These are phyloP conservation scores for Juncus inflexus DNA, from an alignment of 176 grass and related monocot genomes.

Conservation along the genomic window DNA sequence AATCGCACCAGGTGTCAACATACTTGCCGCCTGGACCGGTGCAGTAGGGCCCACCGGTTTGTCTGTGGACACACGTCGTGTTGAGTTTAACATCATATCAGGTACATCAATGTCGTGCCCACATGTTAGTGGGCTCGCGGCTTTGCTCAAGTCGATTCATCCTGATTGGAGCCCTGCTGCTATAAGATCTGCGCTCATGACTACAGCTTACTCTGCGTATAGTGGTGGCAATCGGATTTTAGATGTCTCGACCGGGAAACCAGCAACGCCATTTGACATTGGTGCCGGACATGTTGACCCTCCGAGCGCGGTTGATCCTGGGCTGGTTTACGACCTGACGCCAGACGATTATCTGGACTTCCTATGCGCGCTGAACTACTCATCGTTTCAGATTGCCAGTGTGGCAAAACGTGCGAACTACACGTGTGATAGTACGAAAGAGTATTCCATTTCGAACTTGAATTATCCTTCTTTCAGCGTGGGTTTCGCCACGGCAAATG, in stretches of 20 bases:
- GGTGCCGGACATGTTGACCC: slow-evolving; percentile 80
- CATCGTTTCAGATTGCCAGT: slow-evolving; percentile 55
- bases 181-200: slow-evolving; percentile 80
- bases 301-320: slow-evolving; percentile 42
- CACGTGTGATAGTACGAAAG: slow-evolving; percentile 35
- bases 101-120: slow-evolving; percentile 95
- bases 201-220: slow-evolving; percentile 75
- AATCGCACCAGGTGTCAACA: slow-evolving; percentile 78
- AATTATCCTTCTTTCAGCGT: slow-evolving; percentile 91
- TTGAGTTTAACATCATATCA: slow-evolving; percentile 77
- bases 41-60: slow-evolving; percentile 64
- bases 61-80: slow-evolving; percentile 46
- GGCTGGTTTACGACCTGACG: slow-evolving; percentile 68
- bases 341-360: slow-evolving; percentile 70
- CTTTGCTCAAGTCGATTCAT: slow-evolving; percentile 50
- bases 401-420: slow-evolving; percentile 38
- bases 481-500: slow-evolving; percentile 45
- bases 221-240: slow-evolving; percentile 32
- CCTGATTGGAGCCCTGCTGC: slow-evolving; percentile 80
- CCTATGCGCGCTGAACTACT: slow-evolving; percentile 83
- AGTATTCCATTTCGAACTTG: slow-evolving; percentile 49
- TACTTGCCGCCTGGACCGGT: slow-evolving; percentile 79
- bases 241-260: slow-evolving; percentile 52
- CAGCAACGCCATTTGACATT: slow-evolving; percentile 73
- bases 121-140: slow-evolving; percentile 70